phyloP scores from a whole-genome alignment of 352 stramenopile species.

The Pythium chondricola region DNA sequence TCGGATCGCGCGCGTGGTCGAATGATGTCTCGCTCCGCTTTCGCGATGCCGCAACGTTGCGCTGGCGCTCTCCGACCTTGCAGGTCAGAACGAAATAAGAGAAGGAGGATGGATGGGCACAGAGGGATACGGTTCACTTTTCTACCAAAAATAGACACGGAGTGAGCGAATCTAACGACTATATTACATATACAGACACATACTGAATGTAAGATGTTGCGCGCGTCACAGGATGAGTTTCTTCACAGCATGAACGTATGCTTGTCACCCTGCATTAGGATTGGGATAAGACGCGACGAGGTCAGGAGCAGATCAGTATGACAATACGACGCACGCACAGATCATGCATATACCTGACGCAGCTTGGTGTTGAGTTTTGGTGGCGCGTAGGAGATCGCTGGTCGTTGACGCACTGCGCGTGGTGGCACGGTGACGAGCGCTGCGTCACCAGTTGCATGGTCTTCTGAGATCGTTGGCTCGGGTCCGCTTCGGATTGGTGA shows the following conservation, averaged over 20 bases:
- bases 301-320: not conserved
- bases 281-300: conserved; percentile 1
- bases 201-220: conserved; percentile 5
- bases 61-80: not conserved
- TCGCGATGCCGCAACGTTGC: not conserved
- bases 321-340: too few relatives aligned
- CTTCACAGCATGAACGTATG: conserved; percentile 72
- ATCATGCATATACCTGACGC: conserved; percentile 57
- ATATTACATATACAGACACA: not conserved
- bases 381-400: conserved; percentile 66
- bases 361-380: conserved; percentile 80
- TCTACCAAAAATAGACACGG: conserved; percentile 1
- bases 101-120: not conserved
- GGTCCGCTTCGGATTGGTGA: too few relatives aligned
- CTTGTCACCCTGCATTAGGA: conserved; percentile 46
- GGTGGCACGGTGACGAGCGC: too few relatives aligned
- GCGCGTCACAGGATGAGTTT: conserved; percentile 7
- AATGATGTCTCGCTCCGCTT: too few relatives aligned
- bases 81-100: not conserved
- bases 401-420: too few relatives aligned
- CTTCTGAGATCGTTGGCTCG: not conserved
- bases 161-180: not conserved
- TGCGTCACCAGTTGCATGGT: too few relatives aligned
- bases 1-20: not conserved
- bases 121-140: not conserved